Percentiles rank a stretch among this genome's conserved stretches.
phyloP scores from a whole-genome alignment of 202 grass and related monocot species.

The Carex arenaria region DNA sequence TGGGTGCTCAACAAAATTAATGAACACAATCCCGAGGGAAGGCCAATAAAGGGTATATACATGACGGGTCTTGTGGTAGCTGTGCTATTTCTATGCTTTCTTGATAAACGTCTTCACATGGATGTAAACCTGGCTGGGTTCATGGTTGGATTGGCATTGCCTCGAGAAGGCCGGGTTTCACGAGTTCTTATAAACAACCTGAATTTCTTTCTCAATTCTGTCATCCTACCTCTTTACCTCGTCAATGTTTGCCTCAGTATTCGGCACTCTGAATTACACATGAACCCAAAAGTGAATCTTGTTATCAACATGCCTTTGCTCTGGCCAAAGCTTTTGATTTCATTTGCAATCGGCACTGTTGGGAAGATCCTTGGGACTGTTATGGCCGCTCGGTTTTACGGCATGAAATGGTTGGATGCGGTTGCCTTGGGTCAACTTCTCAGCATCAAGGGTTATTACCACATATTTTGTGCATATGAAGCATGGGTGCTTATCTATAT shows the following conservation, averaged over 20 bases:
- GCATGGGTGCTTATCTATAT: conserved; percentile 22
- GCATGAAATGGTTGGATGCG: conserved; percentile 46
- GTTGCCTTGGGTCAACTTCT: conserved; percentile 63
- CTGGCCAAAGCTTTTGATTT: conserved; percentile 37
- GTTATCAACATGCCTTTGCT: conserved; percentile 50
- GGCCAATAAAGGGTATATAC: conserved; percentile 52
- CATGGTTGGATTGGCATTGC: conserved; percentile 64
- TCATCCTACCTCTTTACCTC: conserved; percentile 65
- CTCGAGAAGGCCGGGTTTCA: conserved; percentile 52
- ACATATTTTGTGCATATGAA: conserved; percentile 53
- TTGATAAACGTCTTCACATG: conserved; percentile 32
- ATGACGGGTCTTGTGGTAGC: conserved; percentile 31
- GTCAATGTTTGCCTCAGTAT: conserved; percentile 46
- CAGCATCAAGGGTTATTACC: conserved; percentile 76
- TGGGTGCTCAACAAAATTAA: conserved; percentile 52
- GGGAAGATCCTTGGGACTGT: conserved; percentile 49
- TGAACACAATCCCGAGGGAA: conserved; percentile 52
- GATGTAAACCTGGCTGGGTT: conserved; percentile 60
- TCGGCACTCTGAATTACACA: conserved; percentile 22
- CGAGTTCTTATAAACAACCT: conserved; percentile 57
- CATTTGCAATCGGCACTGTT: conserved; percentile 31
- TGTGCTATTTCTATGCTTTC: conserved; percentile 29
- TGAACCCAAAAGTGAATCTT: neutral
- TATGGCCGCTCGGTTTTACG: conserved; percentile 23
- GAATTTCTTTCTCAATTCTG: conserved; percentile 53